phyloP scores from a whole-genome alignment of 2,329 filamentous ascomycete species.

The Colletotrichum spinosum region DNA sequence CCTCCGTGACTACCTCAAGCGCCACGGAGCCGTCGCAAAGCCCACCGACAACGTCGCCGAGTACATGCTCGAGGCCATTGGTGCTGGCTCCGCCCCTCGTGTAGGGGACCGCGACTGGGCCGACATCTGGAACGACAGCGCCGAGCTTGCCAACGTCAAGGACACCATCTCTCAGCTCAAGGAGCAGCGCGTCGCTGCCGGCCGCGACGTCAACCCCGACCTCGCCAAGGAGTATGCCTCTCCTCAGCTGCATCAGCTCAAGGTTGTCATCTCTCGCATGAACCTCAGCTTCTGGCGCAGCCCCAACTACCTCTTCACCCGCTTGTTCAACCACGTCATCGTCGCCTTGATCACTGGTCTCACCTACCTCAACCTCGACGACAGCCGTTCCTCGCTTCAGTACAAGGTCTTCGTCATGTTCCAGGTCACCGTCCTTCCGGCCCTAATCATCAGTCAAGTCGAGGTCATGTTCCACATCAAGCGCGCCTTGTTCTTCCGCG shows the following conservation, averaged over 20 bases:
- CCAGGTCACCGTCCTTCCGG: constrained; percentile 86
- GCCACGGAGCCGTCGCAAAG: constrained; percentile 69
- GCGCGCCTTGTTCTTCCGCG: constrained; percentile 86
- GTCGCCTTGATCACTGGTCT: constrained; percentile 84
- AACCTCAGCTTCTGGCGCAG: constrained; percentile 87
- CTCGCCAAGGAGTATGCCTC: constrained; percentile 85
- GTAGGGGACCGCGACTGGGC: constrained; percentile 83
- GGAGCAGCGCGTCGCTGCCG: constrained; percentile 61
- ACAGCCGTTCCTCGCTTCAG: constrained; percentile 81
- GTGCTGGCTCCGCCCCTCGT: constrained; percentile 78
- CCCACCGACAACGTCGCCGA: constrained; percentile 72
- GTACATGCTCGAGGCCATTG: constrained; percentile 89
- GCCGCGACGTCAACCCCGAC: constrained; percentile 57
- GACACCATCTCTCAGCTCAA: constrained; percentile 76
- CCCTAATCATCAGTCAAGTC: constrained; percentile 85
- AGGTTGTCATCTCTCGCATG: constrained; percentile 77
- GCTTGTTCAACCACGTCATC: constrained; percentile 85
- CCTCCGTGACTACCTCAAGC: constrained; percentile 73
- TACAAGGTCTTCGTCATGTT: constrained; percentile 92
- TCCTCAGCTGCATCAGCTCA: constrained; percentile 82
- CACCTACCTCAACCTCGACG: constrained; percentile 81
- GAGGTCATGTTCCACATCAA: constrained; percentile 86
- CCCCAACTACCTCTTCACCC: constrained; percentile 89
- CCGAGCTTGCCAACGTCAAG: constrained; percentile 76
- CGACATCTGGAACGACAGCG: constrained; percentile 80